Base-by-base conservation (phyloP, 2,329 filamentous ascomycete genomes). In the Ascochyta clinopodiicola region DNA sequence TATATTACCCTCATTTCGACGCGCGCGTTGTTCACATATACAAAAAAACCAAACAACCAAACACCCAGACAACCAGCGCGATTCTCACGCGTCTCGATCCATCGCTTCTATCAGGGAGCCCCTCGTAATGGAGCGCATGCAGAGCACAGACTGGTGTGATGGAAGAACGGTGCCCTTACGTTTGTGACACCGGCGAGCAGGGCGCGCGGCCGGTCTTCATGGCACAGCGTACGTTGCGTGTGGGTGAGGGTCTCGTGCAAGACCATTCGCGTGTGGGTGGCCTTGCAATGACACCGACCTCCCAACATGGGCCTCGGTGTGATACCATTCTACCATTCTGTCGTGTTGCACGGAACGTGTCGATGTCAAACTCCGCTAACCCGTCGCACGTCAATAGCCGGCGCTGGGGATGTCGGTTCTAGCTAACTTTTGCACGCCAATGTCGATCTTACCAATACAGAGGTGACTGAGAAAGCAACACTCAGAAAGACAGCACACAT, bases 271-370 rank as follows among this genome's bases (percentile, higher is more conserved):
- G 36, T 51, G 52, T 42, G 27, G 31, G 9, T 32, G 29, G 22
- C 32, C 45, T 39, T 24, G 19, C 42, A 25, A 25, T 51, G 46
- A 17, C 9, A 32, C 19, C 9, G 35, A 49, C 44, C 36, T 19
- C 51, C 51, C 40, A 40, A 31, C 39, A 17, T 49, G 39, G 44
- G 43, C 45, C 22, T 37, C 29, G 15, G 32, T 7, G 32, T 54
- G 51, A 42, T 42, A 48, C 31, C 32, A 38, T 44, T 21, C 42
- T 27, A 15, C 37, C 44, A 29, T 42, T 22, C 17, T 42, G 40
- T 46, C 19, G 29, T 37, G 52, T 46, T 51, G 52, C 52, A 56
- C 52, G 21, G 46, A 56, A 56, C 52, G 46, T 46, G 52, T 51
- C 43, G 37, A 46, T 43, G 24, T 42, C 31, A 50, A 15, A 43